Percentiles rank a stretch among this genome's conserved stretches.
Conservation (phyloP, 169 alveolate species). For the Cryptosporidium parvum region DNA sequence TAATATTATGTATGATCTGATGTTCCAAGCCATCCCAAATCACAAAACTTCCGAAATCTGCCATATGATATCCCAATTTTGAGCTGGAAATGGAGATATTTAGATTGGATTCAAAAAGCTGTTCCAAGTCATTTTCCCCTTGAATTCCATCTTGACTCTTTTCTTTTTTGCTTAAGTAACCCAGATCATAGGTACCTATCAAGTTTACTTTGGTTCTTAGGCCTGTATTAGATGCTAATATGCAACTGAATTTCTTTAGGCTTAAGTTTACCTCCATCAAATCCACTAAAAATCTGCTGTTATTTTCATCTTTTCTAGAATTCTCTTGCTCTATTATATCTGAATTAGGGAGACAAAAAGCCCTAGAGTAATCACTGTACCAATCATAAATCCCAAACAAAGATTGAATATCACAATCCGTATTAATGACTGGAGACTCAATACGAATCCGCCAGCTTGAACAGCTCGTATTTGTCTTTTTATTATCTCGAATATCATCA, state of each 20-base stretch:
- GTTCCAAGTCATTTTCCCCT: neutral
- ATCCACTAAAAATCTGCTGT: neutral
- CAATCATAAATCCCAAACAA: conserved; percentile 12
- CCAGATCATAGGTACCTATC: neutral
- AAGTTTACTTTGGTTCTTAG: neutral
- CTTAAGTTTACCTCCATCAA: neutral
- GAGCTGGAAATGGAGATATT: conserved; percentile 2
- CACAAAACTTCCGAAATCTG: conserved; percentile 3
- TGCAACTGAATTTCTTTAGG: neutral
- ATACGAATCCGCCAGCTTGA: conserved; percentile 17
- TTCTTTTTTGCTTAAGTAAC: neutral
- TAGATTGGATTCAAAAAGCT: neutral
- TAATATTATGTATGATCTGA: conserved; percentile 23
- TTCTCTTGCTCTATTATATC: too few species aligned
- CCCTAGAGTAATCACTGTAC: conserved; percentile 10
- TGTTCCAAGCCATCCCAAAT: conserved; percentile 37
- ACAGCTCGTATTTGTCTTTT: neutral
- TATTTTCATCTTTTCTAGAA: neutral
- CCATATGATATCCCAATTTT: neutral
- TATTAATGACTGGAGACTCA: conserved; percentile 14
- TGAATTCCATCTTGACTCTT: neutral
- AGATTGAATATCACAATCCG: neutral
- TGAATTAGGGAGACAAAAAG: neutral
- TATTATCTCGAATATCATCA: neutral
- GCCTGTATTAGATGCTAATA: neutral